A percentile compares a stretch with the other conserved stretches of the same genome.
Evolutionary conservation across 164 flowering plant species (phyloP).

Genomic region (Cinnamomum chago): DNA sequence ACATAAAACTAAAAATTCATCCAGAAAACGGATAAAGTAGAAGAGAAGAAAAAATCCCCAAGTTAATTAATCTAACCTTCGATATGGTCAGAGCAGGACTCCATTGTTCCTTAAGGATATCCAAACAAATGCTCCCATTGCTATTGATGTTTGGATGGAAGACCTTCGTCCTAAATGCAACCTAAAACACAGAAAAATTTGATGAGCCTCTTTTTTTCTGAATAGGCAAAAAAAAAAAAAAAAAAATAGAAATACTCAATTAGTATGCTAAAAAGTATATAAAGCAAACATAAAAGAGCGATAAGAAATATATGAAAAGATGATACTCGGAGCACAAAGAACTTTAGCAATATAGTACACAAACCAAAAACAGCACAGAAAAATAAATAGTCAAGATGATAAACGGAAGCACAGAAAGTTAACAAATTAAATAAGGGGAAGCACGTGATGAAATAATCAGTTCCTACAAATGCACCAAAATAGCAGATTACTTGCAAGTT

Average conservation of each 20-base stretch:
- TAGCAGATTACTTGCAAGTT: no score
- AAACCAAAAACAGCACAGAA: no score
- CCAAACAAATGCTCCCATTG: constrained; percentile 22
- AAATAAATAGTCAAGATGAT: no score
- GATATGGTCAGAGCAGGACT: constrained; percentile 22
- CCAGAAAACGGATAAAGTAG: no score
- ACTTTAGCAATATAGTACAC: neutral
- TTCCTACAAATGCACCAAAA: neutral
- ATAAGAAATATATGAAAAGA: no score
- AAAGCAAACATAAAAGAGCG: neutral
- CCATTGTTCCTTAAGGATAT: constrained; percentile 22
- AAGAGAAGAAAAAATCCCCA: neutral
- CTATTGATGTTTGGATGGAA: constrained; percentile 24
- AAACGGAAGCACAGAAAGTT: no score
- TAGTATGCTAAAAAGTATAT: neutral
- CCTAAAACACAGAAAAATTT: constrained; percentile 9
- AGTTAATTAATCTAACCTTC: constrained; percentile 10
- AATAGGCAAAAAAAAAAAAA: no score
- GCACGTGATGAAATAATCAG: no score
- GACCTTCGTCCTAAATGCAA: constrained; percentile 19
- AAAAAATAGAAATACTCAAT: neutral
- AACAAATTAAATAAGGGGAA: no score
- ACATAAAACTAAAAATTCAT: neutral
- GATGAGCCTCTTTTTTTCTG: neutral
- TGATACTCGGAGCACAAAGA: neutral